Conservation (phyloP, 2,329 filamentous ascomycete species). For the Exophiala viscosa region DNA sequence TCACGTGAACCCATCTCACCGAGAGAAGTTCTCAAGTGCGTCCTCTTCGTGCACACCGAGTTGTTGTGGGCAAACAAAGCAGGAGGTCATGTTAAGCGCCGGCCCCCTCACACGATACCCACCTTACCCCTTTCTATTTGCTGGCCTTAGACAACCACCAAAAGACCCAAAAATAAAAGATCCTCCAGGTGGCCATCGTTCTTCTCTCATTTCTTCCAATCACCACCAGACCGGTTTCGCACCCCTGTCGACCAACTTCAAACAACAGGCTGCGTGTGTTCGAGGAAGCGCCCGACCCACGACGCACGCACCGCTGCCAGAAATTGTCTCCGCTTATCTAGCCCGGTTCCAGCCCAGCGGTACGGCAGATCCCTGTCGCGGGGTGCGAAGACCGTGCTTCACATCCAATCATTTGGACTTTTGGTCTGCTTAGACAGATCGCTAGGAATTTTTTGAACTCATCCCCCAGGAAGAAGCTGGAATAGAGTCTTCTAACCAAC, state of each 20-base stretch:
- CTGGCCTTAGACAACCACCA: neutral
- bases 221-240: slow-evolving; percentile 6
- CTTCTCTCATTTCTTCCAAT: slow-evolving; percentile 1
- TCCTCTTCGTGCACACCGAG: too few species aligned
- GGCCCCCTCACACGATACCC: neutral
- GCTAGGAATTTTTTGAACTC: neutral
- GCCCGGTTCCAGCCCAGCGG: slow-evolving; percentile 22
- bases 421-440: neutral
- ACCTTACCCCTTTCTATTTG: neutral
- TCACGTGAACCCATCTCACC: too few species aligned
- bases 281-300: slow-evolving; percentile 22
- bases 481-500: neutral
- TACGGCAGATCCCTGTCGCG: slow-evolving; percentile 14
- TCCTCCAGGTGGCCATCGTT: neutral
- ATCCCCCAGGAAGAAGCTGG: neutral
- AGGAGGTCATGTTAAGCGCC: neutral
- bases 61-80: neutral
- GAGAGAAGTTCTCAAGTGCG: too few species aligned
- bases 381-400: slow-evolving; percentile 1
- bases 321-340: neutral
- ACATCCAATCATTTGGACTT: slow-evolving; percentile 4
- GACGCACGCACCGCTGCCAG: neutral
- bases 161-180: neutral
- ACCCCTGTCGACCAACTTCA: neutral
- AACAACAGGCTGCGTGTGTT: slow-evolving; percentile 18